phyloP scores from a whole-genome alignment of 768 basidiomycete genomes.

The Pisolithus sp. region DNA sequence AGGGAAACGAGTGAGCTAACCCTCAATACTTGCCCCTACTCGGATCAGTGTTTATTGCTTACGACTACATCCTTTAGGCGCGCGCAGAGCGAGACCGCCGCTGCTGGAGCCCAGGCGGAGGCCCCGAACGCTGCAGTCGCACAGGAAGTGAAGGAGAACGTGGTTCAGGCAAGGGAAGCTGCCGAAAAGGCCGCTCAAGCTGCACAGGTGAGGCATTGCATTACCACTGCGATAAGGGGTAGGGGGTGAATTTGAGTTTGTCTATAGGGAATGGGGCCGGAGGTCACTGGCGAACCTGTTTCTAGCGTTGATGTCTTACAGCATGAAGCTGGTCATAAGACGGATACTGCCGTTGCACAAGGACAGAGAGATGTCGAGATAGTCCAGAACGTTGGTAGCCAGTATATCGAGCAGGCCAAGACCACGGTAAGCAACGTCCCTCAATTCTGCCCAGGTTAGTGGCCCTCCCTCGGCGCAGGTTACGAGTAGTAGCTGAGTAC shows the following conservation, averaged over 20 bases:
- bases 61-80: conserved; percentile 14
- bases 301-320: conserved; percentile 34
- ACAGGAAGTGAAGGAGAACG: conserved; percentile 42
- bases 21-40: conserved; percentile 2
- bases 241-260: background rate
- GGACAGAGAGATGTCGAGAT: conserved; percentile 46
- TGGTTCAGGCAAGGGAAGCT: conserved; percentile 36
- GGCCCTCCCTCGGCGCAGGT: background rate
- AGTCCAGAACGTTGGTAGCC: conserved; percentile 38
- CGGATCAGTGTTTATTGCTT: background rate
- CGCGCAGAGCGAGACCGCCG: conserved; percentile 45
- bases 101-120: conserved; percentile 43
- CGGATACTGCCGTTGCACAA: conserved; percentile 49
- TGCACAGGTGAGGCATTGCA: conserved; percentile 40
- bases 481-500: background rate
- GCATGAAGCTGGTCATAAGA: conserved; percentile 33
- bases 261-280: conserved; percentile 25
- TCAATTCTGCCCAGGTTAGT: conserved; percentile 42
- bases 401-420: conserved; percentile 54
- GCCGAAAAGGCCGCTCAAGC: conserved; percentile 46
- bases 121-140: conserved; percentile 38
- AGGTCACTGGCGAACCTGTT: conserved; percentile 30
- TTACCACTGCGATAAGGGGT: background rate
- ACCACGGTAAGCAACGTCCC: conserved; percentile 35
- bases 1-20: conserved; percentile 30